These are phyloP conservation scores for Akebia trifoliata DNA, from an alignment of 164 flowering plant species.

Conservation along the genomic window DNA sequence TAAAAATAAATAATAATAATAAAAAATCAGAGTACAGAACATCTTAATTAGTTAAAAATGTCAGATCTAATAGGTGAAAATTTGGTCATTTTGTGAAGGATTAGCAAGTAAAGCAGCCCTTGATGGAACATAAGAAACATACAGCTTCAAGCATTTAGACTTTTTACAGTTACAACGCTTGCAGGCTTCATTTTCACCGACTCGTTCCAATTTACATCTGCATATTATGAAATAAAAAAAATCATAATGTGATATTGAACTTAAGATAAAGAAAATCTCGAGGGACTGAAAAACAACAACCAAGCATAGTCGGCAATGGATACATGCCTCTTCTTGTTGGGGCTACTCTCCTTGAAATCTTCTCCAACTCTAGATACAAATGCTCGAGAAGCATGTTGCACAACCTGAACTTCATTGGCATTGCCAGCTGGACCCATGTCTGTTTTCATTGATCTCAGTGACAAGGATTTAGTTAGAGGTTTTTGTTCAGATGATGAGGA, in stretches of 20 bases:
- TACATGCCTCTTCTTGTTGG: conserved; percentile 74
- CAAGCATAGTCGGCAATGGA: background rate
- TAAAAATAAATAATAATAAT: too few species aligned
- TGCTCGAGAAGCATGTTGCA: conserved; percentile 44
- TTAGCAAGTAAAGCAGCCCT: too few species aligned
- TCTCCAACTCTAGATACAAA: conserved; percentile 32
- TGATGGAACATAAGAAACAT: too few species aligned
- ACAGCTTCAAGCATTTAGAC: conserved; percentile 97
- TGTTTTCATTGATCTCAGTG: conserved; percentile 28
- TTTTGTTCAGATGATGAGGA: conserved; percentile 34
- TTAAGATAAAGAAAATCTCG: conserved; percentile 4
- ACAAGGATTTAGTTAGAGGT: conserved; percentile 25
- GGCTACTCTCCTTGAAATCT: conserved; percentile 64
- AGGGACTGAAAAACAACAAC: too few species aligned
- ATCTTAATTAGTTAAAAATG: too few species aligned
- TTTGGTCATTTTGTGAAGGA: too few species aligned
- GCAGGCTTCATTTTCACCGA: conserved; percentile 64
- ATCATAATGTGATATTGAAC: background rate
- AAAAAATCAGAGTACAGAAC: too few species aligned
- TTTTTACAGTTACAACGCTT: conserved; percentile 95
- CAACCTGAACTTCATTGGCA: conserved; percentile 24
- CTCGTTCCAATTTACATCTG: conserved; percentile 60
- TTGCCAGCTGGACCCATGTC: conserved; percentile 32
- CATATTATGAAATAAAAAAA: conserved; percentile 16
- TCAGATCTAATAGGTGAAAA: too few species aligned